Evolutionary conservation across 2,329 filamentous ascomycete genomes (phyloP), one percentile per base, ranked within the genome.

Genomic region (Phaeoacremonium minimum): DNA sequence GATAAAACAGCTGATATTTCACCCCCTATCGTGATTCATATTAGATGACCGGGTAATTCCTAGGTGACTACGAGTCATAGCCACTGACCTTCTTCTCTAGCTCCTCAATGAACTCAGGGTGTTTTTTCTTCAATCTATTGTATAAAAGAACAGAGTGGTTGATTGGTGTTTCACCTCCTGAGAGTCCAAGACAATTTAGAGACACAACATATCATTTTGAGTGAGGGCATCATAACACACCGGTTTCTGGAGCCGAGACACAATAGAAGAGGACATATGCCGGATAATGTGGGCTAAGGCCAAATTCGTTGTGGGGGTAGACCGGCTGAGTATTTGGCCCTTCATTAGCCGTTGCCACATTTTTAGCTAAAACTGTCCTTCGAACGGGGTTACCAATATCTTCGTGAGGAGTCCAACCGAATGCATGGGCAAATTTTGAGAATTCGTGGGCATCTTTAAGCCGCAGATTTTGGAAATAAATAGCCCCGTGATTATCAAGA

Each of bases 341-440:
- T 41, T 54, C 53, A 36, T 52, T 56, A 15, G 51, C 53, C 4
- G 47, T 51, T 4, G 50, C 47, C 7, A 53, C 50, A 13, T 53
- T 54, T 28, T 43, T 43, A 3, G 49, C 49, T 14, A 49, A 43
- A 6, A 53, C 32, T 3, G 46, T 49, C 18, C 51, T 40, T 9
- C 47, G 32, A 4, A 53, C 50, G 3, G 46, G 50, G 34, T 53
- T 53, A 12, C 51, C 49, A 26, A 53, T 48, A 13, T 52, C 48
- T 22, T 52, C 44, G 31, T 53, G 46, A 3, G 50, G 38, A 16
- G 33, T 19, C 41, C 38, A 54, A 14, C 51, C 50, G 31, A 54
- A 55, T 4, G 46, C 52, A 17, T 52, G 48, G 7, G 50, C 46
- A 14, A 53, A 50, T 14, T 33, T 34, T 18, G 46, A 49, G 28